Evolutionary conservation across 805 yeast genomes (phyloP).

Genomic region (Priceomyces fermenticarens): DNA sequence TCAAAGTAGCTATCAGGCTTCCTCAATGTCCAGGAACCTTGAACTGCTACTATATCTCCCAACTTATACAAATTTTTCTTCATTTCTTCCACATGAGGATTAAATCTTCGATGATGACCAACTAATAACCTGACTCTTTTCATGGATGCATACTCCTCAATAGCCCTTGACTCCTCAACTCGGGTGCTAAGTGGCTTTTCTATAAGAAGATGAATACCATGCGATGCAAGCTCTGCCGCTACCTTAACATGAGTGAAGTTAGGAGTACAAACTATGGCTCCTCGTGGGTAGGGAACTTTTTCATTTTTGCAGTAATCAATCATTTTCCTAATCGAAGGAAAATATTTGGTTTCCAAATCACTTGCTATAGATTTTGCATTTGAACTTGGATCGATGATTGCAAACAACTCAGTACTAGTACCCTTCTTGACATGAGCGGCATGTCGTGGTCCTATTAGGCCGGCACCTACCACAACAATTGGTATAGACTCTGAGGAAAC

Average conservation of each 20-base stretch:
- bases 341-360: conserved; percentile 18
- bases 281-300: conserved; percentile 25
- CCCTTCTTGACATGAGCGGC: conserved; percentile 28
- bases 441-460: conserved; percentile 41
- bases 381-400: conserved; percentile 32
- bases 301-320: conserved; percentile 18
- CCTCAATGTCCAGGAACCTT: conserved; percentile 37
- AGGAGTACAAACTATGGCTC: conserved; percentile 40
- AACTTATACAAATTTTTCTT: conserved; percentile 24
- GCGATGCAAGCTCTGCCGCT: conserved; percentile 27
- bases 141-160: conserved; percentile 20
- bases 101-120: conserved; percentile 41
- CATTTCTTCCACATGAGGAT: conserved; percentile 35
- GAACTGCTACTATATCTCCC: conserved; percentile 34
- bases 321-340: conserved; percentile 20
- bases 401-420: conserved; percentile 25
- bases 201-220: conserved; percentile 32
- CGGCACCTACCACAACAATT: conserved; percentile 34
- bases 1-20: conserved; percentile 34
- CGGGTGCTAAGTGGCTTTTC: conserved; percentile 36
- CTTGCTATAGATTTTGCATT: conserved; percentile 23
- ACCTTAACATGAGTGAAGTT: conserved; percentile 35
- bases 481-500: not conserved
- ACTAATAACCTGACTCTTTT: conserved; percentile 27
- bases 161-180: conserved; percentile 28